Evolutionary conservation across 148 eudicot genomes (phyloP), one percentile per base, ranked within the genome.

Genomic region (Silene latifolia): DNA sequence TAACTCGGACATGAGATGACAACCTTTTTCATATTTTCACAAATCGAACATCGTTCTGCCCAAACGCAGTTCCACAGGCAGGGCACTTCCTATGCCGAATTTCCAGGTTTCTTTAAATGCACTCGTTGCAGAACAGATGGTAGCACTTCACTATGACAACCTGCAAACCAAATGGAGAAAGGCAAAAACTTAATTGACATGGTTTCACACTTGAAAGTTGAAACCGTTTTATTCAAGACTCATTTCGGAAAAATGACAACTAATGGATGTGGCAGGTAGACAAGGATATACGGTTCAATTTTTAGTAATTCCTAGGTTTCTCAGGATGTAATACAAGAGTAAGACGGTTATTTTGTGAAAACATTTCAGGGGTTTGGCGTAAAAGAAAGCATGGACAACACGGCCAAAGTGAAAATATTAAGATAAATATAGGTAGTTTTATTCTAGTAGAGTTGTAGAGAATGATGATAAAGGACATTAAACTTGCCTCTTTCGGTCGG

Each of bases 51-150:
- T 95, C 98, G 39, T 65, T 95, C 86, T 95, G 98, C 67, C 98
- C 98, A 74, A 92, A 92, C 27, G 98, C 90, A 42, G 93, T 89
- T 67, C 98, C 98, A 78, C 98, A 92, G 15, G 82, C 97, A 54
- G 98, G 98, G 74, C 98, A 95, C 79, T 90, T 95, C 57, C 98
- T 87, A 68, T 89, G 98, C 25, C 98, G 96, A 68, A 95, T 88
- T 82, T 92, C 97, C 70, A 95, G 78, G 78, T 92, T 95, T 77
- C 96, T 87, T 78, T 95, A 97, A 75, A 95, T 92, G 82, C 98
- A 95, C 51, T 87, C 93, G 68, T 89, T 89, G 85, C 98, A 95
- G 84, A 95, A 95, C 63, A 95, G 88, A 92, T 95, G 98, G 82
- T 80, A 95, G 85, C 98, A 95, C 76, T 95, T 95, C n/a, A 81